Evolutionary conservation across 2,329 filamentous ascomycete genomes (phyloP).

Genomic region (Calonectria pteridis): DNA sequence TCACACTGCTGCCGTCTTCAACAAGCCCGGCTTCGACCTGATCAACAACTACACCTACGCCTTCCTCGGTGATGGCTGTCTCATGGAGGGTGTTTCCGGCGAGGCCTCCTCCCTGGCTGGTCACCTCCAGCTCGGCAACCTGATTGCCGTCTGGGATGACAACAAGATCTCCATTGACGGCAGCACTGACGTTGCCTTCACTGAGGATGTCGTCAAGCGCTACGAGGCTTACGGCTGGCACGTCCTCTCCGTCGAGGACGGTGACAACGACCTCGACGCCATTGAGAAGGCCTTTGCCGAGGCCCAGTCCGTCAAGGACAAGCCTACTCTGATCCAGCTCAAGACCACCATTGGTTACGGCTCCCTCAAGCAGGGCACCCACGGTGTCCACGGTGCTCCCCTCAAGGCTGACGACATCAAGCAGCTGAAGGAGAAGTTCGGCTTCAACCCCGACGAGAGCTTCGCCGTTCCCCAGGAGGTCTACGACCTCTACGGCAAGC

Average conservation of each 20-base stretch:
- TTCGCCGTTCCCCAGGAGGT: slow-evolving; percentile 96
- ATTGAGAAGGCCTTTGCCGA: slow-evolving; percentile 92
- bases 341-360: slow-evolving; percentile 98
- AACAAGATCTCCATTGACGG: slow-evolving; percentile 98
- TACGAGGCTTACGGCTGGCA: slow-evolving; percentile 99
- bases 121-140: slow-evolving; percentile 97
- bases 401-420: slow-evolving; percentile 95
- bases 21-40: slow-evolving; percentile 93
- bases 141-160: slow-evolving; percentile 97
- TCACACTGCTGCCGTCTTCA: slow-evolving; percentile 91
- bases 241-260: slow-evolving; percentile 84
- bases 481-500: slow-evolving; percentile 90
- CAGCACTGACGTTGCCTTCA: slow-evolving; percentile 96
- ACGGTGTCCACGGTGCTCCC: slow-evolving; percentile 95
- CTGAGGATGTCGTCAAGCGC: slow-evolving; percentile 93
- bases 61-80: slow-evolving; percentile 98
- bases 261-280: slow-evolving; percentile 86
- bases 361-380: slow-evolving; percentile 91
- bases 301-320: slow-evolving; percentile 90
- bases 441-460: slow-evolving; percentile 93
- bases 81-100: slow-evolving; percentile 97
- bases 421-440: slow-evolving; percentile 94
- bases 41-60: slow-evolving; percentile 97
- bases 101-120: slow-evolving; percentile 94
- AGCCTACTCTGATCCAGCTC: slow-evolving; percentile 97